A percentile compares a stretch with the other conserved stretches of the same genome.
phyloP scores from a whole-genome alignment of 2,329 filamentous ascomycete species.

The Aspergillus ibericus region DNA sequence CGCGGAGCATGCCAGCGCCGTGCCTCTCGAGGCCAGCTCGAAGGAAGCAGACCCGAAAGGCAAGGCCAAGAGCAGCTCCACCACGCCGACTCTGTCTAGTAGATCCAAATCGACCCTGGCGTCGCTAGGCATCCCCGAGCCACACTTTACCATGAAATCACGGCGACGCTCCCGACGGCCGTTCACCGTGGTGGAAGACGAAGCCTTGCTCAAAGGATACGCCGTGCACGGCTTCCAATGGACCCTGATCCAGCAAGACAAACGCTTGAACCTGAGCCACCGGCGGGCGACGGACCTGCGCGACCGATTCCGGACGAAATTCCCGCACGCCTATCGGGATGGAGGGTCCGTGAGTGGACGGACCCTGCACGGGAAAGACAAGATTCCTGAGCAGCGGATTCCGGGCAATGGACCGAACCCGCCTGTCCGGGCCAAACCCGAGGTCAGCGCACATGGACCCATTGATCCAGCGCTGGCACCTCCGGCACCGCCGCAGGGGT shows the following conservation, averaged over 20 bases:
- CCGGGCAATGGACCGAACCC: no score
- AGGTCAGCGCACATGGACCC: constrained; percentile 11
- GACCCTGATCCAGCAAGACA: constrained; percentile 60
- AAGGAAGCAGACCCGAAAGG: constrained; percentile 17
- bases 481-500: constrained; percentile 31
- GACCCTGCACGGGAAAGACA: constrained; percentile 12
- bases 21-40: constrained; percentile 15
- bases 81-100: constrained; percentile 30
- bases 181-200: constrained; percentile 60
- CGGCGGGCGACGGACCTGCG: constrained; percentile 60
- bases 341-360: constrained; percentile 43
- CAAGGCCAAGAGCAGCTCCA: constrained; percentile 15
- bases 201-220: constrained; percentile 59
- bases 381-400: no score
- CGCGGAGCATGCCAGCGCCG: constrained; percentile 14
- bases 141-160: constrained; percentile 48
- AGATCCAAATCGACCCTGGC: constrained; percentile 35
- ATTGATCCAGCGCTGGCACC: constrained; percentile 36
- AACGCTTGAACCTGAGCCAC: constrained; percentile 51
- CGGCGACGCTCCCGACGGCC: constrained; percentile 55
- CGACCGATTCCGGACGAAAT: constrained; percentile 62
- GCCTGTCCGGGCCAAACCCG: no score
- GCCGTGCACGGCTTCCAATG: constrained; percentile 60
- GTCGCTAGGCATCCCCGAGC: constrained; percentile 50
- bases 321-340: constrained; percentile 56